Evolutionary conservation across 2,329 filamentous ascomycete genomes (phyloP), one percentile per base, ranked within the genome.

Genomic region (Curvularia spicifera): DNA sequence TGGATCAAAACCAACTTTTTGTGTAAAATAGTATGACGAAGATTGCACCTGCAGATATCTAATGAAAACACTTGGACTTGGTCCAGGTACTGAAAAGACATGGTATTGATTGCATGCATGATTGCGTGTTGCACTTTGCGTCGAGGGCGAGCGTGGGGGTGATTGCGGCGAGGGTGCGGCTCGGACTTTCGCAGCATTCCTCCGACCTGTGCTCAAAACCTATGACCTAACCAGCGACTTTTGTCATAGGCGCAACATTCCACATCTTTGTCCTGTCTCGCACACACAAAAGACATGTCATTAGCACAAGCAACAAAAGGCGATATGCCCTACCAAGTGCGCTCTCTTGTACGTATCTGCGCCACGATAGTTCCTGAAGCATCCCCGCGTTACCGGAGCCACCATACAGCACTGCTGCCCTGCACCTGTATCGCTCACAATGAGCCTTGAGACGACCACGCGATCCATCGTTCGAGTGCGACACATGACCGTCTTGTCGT

Each of bases 311-410:
- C 65, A 59, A 66, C 60, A 28, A 76, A 74, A 71, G 69, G 69
- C 69, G 71, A 76, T 52, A 71, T 75, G 67, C 67, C 75, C 35
- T 76, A 74, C 58, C 74, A 77, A 71, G 75, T 75, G 59, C 73
- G 76, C 59, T 78, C 76, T 29, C 71, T 78, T 44, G 76, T 78
- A 73, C 57, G 75, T 76, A 51, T 48, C 18, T 45, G 13, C 47
- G 31, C 24, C 33, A 37, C 53, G 44, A 33, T 37, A 45, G 22
- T 33, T 26, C 24, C 18, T 15, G 13, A 40, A 26, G 13, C n/a
- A 40, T n/a, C 50, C 39, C 35, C 53, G 45, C 54, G 53, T 53
- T 37, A 43, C 50, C 15, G 31, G 24, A 13, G 33, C 33, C 46
- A 13, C 33, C 15, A 13, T 20, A 20, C 24, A 26, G 33, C 22